These are phyloP conservation scores for Apiospora pterosperma DNA, from an alignment of 2,329 filamentous ascomycete species.

Conservation along the genomic window DNA sequence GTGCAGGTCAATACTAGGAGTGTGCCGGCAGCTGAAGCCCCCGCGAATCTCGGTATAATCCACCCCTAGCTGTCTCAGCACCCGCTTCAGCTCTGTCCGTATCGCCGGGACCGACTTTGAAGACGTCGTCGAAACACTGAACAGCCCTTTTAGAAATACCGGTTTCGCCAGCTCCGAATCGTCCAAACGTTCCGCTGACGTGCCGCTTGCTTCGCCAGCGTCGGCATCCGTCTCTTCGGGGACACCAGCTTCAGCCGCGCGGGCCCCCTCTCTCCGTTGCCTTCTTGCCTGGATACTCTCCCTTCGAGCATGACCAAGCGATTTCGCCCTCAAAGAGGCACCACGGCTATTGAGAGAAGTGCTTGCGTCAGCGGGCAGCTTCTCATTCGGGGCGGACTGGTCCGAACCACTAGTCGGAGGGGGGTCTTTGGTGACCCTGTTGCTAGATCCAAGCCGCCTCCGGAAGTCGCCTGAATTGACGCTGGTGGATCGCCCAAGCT, in stretches of 20 bases:
- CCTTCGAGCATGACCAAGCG: conserved; percentile 80
- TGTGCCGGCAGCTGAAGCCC: conserved; percentile 85
- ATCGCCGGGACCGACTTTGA: conserved; percentile 86
- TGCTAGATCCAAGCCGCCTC: conserved; percentile 48
- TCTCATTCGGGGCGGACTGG: conserved; percentile 60
- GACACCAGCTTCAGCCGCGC: conserved; percentile 75
- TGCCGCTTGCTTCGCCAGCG: conserved; percentile 57
- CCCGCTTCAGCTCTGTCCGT: conserved; percentile 83
- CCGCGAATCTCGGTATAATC: conserved; percentile 90
- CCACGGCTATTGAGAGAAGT: conserved; percentile 51
- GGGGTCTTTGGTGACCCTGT: conserved; percentile 51
- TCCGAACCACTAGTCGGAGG: conserved; percentile 78
- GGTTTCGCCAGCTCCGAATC: conserved; percentile 84
- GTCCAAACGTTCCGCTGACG: conserved; percentile 58
- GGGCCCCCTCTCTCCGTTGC: conserved; percentile 66
- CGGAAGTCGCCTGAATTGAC: conserved; percentile 85
- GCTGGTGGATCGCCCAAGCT: conserved; percentile 82
- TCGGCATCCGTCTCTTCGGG: conserved; percentile 90
- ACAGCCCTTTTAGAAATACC: conserved; percentile 92
- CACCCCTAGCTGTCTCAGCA: conserved; percentile 83
- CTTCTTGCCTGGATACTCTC: conserved; percentile 91
- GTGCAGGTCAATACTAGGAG: conserved; percentile 84
- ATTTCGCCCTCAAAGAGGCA: conserved; percentile 74
- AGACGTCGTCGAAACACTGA: conserved; percentile 95
- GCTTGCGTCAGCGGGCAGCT: conserved; percentile 48